phyloP scores from a whole-genome alignment of 495 filamentous ascomycete genomes.

The Hypoxylon intermedium region DNA sequence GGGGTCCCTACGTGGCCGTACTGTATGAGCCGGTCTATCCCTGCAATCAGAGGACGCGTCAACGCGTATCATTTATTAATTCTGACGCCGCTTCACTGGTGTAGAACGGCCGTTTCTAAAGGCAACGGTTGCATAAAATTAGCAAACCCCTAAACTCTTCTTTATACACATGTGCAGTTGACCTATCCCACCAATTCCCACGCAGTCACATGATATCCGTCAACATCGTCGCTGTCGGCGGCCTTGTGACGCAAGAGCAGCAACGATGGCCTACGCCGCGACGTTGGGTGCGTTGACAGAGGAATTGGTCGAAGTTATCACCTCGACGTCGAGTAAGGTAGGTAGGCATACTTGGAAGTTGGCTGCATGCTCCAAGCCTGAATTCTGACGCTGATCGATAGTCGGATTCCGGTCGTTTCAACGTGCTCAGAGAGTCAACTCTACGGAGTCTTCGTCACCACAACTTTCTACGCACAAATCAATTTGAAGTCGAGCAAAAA shows the following conservation, averaged over 20 bases:
- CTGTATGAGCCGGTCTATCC: conserved; percentile 12
- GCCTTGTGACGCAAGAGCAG: neutral
- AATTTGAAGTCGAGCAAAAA: conserved; percentile 79
- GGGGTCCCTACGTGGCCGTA: no score
- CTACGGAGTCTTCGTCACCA: conserved; percentile 64
- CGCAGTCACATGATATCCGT: neutral
- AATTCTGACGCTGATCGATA: conserved; percentile 13
- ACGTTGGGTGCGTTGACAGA: conserved; percentile 59
- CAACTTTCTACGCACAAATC: conserved; percentile 77
- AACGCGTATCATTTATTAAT: conserved; percentile 24
- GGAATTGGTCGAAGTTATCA: conserved; percentile 58
- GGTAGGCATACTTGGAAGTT: conserved; percentile 2
- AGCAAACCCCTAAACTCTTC: conserved; percentile 1
- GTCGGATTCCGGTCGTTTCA: conserved; percentile 56
- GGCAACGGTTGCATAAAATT: conserved; percentile 13
- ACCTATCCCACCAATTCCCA: no score
- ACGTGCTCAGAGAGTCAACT: conserved; percentile 56
- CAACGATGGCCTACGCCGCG: conserved; percentile 57
- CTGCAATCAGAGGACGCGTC: conserved; percentile 29
- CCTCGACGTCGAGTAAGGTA: conserved; percentile 42
- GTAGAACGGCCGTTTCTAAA: neutral
- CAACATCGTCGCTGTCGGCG: no score
- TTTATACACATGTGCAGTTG: no score
- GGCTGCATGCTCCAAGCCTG: neutral
- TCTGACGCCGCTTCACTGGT: neutral